Base-by-base conservation (phyloP, 768 basidiomycete genomes). In the Xerocomus potaroensis region DNA sequence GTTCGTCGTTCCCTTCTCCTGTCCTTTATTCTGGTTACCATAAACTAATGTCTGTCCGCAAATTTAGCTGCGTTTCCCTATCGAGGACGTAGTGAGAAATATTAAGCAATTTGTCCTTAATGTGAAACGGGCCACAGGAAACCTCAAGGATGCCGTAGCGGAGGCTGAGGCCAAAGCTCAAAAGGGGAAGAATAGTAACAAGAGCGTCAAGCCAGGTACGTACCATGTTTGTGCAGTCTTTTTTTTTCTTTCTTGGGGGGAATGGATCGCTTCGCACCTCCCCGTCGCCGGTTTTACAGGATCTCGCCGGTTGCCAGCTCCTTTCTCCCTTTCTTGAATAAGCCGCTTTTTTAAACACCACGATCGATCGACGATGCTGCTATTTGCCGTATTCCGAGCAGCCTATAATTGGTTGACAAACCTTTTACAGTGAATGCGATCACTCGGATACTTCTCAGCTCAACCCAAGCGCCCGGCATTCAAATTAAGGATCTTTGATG, bases 401-500 rank as follows among this genome's bases (percentile, higher is more conserved):
- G n/a, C n/a, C n/a, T n/a, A 45, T 39, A 38, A 33, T 40, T 48
- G 36, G 50, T 49, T 57, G 45, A 64, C 24, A 40, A 39, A 29
- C 15, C 32, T 21, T 39, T 10, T 32, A 31, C 26, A 89, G 87
- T 81, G 42, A 90, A 84, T 30, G 72, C 81, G 8, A 89, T 96
- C 59, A 75, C 71, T n/a, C 83, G 81, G 54, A 86, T 93, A 19
- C 74, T 90, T 58, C 77, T 96, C 32, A 94, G 90, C 64, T 87
- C 91, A 21, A 79, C 78, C 23, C 84, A 85, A 56, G 91, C 91
- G 15, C 93, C 92, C n/a, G 87, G 88, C 14, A 93, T 96, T 64
- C 85, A 80, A 58, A 78, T 96, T 66, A 78, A 80, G 45, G 92
- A 93, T 72, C 73, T 78, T 50, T 88, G 77, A 66, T 49, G 43